phyloP scores from a whole-genome alignment of 2,329 filamentous ascomycete genomes.

The Penicillium glabrum region DNA sequence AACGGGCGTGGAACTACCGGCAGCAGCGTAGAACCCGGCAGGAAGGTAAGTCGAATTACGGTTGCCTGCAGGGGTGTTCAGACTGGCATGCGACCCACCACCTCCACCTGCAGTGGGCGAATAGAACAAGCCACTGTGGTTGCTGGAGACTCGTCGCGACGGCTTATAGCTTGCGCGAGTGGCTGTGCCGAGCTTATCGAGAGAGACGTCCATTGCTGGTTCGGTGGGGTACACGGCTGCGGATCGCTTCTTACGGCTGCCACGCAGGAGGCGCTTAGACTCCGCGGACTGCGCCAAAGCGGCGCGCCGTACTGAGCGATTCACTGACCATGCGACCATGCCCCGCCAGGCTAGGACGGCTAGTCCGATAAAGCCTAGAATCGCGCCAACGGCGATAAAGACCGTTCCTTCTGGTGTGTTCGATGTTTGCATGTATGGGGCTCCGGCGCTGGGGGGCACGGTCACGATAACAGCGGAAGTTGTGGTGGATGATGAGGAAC shows the following conservation, averaged over 20 bases:
- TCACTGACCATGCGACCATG: constrained; percentile 84
- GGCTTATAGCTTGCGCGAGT: constrained; percentile 40
- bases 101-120: constrained; percentile 75
- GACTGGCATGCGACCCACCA: constrained; percentile 50
- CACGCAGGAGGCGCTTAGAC: constrained; percentile 65
- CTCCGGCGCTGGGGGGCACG: constrained; percentile 78
- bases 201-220: constrained; percentile 49
- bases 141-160: constrained; percentile 40
- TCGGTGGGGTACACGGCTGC: constrained; percentile 16
- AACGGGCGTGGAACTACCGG: constrained; percentile 56
- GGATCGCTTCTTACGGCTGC: constrained; percentile 42
- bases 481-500: constrained; percentile 57
- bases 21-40: constrained; percentile 84
- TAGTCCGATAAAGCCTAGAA: constrained; percentile 77
- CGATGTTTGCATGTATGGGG: constrained; percentile 90
- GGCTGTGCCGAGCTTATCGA: constrained; percentile 50
- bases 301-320: constrained; percentile 84
- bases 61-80: constrained; percentile 37
- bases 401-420: constrained; percentile 86
- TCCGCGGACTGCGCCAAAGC: constrained; percentile 74
- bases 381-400: constrained; percentile 90
- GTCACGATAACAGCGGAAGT: constrained; percentile 64
- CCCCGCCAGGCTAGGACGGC: constrained; percentile 85
- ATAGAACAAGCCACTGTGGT: constrained; percentile 84
- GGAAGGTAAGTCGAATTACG: constrained; percentile 79